Conservation (phyloP, 768 basidiomycete genomes). For the Mycena galopus region DNA sequence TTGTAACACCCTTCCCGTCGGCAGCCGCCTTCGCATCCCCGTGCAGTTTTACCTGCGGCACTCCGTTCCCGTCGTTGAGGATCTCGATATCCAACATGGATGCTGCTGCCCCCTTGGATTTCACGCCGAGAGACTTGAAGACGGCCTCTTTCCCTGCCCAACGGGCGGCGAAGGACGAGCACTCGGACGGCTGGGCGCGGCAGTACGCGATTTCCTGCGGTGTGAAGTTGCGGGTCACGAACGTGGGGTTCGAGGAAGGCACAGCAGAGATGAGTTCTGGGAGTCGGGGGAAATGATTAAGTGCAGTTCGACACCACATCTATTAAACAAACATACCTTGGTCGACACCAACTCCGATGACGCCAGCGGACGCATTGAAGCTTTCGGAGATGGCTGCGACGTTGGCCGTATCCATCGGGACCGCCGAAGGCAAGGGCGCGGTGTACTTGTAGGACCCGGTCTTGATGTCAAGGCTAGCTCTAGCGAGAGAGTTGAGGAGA, state of each 20-base stretch:
- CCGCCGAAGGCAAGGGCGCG: conserved; percentile 66
- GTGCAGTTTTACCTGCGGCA: conserved; percentile 80
- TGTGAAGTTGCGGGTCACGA: conserved; percentile 94
- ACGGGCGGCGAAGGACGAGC: conserved; percentile 94
- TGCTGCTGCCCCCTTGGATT: conserved; percentile 93
- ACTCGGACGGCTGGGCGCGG: conserved; percentile 83
- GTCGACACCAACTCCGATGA: conserved; percentile 88
- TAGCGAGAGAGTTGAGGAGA: conserved; percentile 92
- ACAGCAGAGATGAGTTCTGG: conserved; percentile 92
- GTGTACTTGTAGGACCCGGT: conserved; percentile 89
- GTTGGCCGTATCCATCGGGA: conserved; percentile 74
- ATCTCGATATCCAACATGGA: conserved; percentile 99
- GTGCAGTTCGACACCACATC: background rate
- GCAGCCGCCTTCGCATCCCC: conserved; percentile 87
- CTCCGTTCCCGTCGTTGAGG: conserved; percentile 80
- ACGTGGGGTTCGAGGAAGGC: conserved; percentile 89
- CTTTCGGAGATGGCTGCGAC: conserved; percentile 72
- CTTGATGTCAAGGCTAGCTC: conserved; percentile 86
- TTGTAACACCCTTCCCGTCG: conserved; percentile 75
- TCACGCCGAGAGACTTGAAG: conserved; percentile 94
- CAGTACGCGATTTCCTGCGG: conserved; percentile 90
- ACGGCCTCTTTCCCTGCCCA: conserved; percentile 98
- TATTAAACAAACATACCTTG: conserved; percentile 69
- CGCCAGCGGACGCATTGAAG: conserved; percentile 54
- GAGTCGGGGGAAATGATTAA: conserved; percentile 28